Evolutionary conservation across 345 rosid species (phyloP).

Genomic region (Combretum micranthum): DNA sequence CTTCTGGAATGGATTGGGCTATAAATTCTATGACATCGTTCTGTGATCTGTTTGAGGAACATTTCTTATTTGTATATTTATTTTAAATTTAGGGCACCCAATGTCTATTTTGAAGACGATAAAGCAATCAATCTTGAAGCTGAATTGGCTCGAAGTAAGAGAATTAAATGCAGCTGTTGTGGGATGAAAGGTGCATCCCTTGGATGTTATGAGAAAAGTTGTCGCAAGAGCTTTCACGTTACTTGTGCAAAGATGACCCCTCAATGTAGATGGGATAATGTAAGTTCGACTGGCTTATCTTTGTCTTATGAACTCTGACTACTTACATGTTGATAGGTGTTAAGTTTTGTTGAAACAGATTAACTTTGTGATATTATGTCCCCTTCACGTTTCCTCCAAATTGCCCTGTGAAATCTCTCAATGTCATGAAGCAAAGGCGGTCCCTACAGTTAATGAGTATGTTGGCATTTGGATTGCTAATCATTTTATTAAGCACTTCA

Average conservation of each 20-base stretch:
- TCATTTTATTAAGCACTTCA: background rate
- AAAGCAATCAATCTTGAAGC: conserved; percentile 72
- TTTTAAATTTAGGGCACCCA: conserved; percentile 59
- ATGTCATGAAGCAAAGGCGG: conserved; percentile 25
- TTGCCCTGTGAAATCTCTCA: conserved; percentile 49
- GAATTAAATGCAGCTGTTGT: conserved; percentile 72
- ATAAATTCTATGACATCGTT: too few relatives aligned
- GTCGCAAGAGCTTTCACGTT: conserved; percentile 24
- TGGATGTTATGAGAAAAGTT: conserved; percentile 71
- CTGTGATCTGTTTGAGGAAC: too few relatives aligned
- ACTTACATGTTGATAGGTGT: background rate
- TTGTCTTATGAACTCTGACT: background rate
- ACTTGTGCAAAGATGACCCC: conserved; percentile 22
- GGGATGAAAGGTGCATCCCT: conserved; percentile 93
- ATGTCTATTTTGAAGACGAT: conserved; percentile 66
- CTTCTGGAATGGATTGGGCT: too few relatives aligned
- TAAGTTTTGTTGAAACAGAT: conserved; percentile 33
- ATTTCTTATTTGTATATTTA: too few relatives aligned
- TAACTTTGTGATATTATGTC: conserved; percentile 84
- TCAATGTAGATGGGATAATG: conserved; percentile 86
- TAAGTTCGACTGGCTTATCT: conserved; percentile 27
- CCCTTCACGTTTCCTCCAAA: conserved; percentile 59
- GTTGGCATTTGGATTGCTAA: conserved; percentile 3
- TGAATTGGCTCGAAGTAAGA: conserved; percentile 74
- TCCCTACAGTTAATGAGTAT: conserved; percentile 37